phyloP scores from a whole-genome alignment of 2,329 filamentous ascomycete genomes.

The Pseudogymnoascus pannorum region DNA sequence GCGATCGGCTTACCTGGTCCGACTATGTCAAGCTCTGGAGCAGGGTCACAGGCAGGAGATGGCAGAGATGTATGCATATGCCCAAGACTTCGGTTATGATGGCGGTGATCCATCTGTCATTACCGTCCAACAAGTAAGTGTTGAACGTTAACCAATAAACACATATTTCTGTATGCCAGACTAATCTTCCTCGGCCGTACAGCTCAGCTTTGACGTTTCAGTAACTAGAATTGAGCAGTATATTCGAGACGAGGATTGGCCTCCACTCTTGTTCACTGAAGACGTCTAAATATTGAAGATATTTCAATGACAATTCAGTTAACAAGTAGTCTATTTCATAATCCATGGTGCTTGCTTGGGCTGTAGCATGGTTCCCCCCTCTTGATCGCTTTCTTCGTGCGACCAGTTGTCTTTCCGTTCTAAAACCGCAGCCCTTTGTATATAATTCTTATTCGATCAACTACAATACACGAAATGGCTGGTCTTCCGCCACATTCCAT shows the following conservation, averaged over 20 bases:
- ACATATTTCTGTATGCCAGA: neutral
- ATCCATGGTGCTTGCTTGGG: neutral
- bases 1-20: slow-evolving; percentile 14
- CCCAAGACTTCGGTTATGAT: slow-evolving; percentile 29
- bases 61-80: slow-evolving; percentile 25
- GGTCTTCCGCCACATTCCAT: neutral
- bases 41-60: slow-evolving; percentile 25
- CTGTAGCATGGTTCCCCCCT: neutral
- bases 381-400: neutral
- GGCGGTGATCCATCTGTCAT: slow-evolving; percentile 27
- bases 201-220: slow-evolving; percentile 8
- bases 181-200: neutral
- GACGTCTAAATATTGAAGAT: neutral
- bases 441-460: neutral
- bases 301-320: neutral
- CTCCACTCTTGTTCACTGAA: neutral
- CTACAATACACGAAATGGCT: neutral
- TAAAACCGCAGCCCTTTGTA: neutral
- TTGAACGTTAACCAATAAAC: neutral
- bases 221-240: slow-evolving; percentile 10
- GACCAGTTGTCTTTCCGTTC: neutral
- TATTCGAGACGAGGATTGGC: slow-evolving; percentile 11
- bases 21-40: slow-evolving; percentile 18
- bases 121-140: slow-evolving; percentile 16
- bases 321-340: neutral